Percentiles rank a stretch among this genome's conserved stretches.
Conservation (phyloP, 805 yeast genomes). For the Sugiyamaella floridensis region DNA sequence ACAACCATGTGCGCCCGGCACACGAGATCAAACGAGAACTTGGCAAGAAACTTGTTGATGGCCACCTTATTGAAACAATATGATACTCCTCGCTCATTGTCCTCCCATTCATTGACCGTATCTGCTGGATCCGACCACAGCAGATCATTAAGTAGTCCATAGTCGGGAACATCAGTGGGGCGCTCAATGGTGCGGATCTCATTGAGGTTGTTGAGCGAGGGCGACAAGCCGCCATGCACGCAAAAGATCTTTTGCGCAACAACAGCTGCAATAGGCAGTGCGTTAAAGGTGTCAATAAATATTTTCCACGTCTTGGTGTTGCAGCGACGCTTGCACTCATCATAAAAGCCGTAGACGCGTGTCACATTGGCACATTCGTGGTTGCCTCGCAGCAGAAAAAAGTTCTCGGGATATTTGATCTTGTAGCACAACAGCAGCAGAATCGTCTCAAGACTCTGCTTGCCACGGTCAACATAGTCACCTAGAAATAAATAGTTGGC, state of each 20-base stretch:
- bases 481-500: slow-evolving; percentile 90
- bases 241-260: slow-evolving; percentile 94
- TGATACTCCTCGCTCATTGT: slow-evolving; percentile 77
- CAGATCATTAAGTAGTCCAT: slow-evolving; percentile 68
- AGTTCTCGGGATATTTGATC: slow-evolving; percentile 94
- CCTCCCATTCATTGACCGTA: slow-evolving; percentile 79
- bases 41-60: slow-evolving; percentile 65
- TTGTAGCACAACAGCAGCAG: slow-evolving; percentile 82
- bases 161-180: slow-evolving; percentile 83
- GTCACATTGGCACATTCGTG: slow-evolving; percentile 98
- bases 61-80: slow-evolving; percentile 76
- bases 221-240: slow-evolving; percentile 80
- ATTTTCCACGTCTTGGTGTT: slow-evolving; percentile 89
- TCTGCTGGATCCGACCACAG: slow-evolving; percentile 86
- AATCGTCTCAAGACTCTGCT: slow-evolving; percentile 90
- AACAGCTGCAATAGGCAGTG: slow-evolving; percentile 90
- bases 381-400: slow-evolving; percentile 86
- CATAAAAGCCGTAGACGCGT: slow-evolving; percentile 94
- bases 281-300: slow-evolving; percentile 91
- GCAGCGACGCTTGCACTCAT: slow-evolving; percentile 93
- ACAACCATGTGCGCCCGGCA: slow-evolving; percentile 88
- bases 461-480: slow-evolving; percentile 96
- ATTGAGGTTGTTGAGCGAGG: slow-evolving; percentile 64
- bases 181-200: slow-evolving; percentile 69
- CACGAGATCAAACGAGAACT: slow-evolving; percentile 72